Evolutionary conservation across 345 rosid species (phyloP).

Genomic region (Salix caprea): DNA sequence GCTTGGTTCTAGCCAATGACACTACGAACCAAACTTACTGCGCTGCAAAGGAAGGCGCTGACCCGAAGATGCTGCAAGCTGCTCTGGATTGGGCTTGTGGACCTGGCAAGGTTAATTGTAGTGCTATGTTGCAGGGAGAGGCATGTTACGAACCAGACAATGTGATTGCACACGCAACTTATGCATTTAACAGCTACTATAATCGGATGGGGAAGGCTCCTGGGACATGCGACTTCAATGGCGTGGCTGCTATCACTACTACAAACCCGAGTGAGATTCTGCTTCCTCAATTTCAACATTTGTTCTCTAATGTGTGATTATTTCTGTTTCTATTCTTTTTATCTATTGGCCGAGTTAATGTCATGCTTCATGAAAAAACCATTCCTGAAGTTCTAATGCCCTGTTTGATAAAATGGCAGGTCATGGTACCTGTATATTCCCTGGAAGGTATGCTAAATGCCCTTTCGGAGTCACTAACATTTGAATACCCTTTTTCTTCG

Average conservation of each 20-base stretch:
- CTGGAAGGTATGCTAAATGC: constrained; percentile 50
- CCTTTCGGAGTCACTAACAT: no score
- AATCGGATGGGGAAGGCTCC: constrained; percentile 67
- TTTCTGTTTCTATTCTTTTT: background rate
- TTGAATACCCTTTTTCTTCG: background rate
- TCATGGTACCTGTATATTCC: constrained; percentile 66
- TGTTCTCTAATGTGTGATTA: background rate
- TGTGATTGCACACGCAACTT: constrained; percentile 69
- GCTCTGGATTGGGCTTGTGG: constrained; percentile 99
- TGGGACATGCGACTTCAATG: constrained; percentile 93
- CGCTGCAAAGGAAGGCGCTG: constrained; percentile 64
- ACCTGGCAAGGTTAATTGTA: constrained; percentile 90
- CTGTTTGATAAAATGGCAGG: constrained; percentile 43
- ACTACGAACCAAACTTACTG: constrained; percentile 93
- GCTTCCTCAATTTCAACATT: background rate
- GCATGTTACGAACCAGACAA: constrained; percentile 82
- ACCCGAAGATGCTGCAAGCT: constrained; percentile 90
- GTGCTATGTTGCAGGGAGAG: constrained; percentile 71
- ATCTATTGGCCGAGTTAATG: background rate
- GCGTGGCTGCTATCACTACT: constrained; percentile 86
- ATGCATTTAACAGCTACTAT: constrained; percentile 83
- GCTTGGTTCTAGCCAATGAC: constrained; percentile 68
- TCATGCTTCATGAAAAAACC: background rate
- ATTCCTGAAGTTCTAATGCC: background rate
- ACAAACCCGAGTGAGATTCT: constrained; percentile 78